Evolutionary conservation across 2,329 filamentous ascomycete genomes (phyloP), one percentile per base, ranked within the genome.

Genomic region (Xylaria sp.): DNA sequence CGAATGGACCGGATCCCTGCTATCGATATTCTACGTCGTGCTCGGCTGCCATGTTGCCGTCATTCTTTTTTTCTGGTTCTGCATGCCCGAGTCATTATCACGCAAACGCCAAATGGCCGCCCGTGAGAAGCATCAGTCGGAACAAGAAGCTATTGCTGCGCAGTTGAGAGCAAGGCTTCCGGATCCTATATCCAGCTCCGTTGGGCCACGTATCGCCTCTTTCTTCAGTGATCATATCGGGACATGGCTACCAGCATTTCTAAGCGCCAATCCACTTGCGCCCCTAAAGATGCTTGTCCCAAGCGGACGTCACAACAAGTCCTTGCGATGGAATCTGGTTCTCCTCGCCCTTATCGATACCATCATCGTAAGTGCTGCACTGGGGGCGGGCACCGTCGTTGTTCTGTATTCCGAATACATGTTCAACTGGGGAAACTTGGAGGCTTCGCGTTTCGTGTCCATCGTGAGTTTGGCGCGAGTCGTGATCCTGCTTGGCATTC

Each of bases 11-110:
- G 89, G 90, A 7, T 84, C 83, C 40, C 78, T 95, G 16, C 70
- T 97, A 6, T 83, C 85, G n/a, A 83, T 96, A 43, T 97, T 99
- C 71, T 96, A 95, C 69, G 78, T 92, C 38, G 86, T 88, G 0
- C 72, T 96, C 11, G 85, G 74, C 2, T 88, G 89, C 54, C 91
- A 97, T 67, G 49, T 81, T 1, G 74, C 86, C 54, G 96, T 95
- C 74, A 84, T 95, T 46, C 29, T 88, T 1, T 89, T 89, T 66
- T 76, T 95, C 22, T 69, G 82, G 4, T 78, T 94, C 42, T 63
- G 90, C 24, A 80, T 96, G 1, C 94, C 94, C 0, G 94, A 99
- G 68, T 97, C 92, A 0, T 74, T 97, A 0, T 90, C 89, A 7
- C 83, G 84, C 67, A 83, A 84, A 53, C 85, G 89, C 4, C 91